phyloP scores from a whole-genome alignment of 768 basidiomycete species.

The Tephrocybe sp. region DNA sequence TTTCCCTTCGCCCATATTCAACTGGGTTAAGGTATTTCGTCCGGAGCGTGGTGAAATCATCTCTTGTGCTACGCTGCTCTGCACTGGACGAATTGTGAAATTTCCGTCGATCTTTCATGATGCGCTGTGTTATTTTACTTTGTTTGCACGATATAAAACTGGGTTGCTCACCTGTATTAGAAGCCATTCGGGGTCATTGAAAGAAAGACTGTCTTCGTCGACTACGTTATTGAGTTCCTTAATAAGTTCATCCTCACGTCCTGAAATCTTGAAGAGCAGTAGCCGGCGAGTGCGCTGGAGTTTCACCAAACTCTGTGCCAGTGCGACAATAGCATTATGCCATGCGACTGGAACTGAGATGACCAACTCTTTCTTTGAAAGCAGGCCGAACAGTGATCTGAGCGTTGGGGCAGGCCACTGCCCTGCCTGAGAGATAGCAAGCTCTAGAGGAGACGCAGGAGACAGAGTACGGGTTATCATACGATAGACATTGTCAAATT shows the following conservation, averaged over 20 bases:
- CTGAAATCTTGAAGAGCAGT: constrained; percentile 20
- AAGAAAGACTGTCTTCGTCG: constrained; percentile 8
- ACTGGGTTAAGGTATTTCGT: constrained; percentile 42
- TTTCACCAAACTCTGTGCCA: constrained; percentile 29
- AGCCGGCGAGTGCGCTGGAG: constrained; percentile 39
- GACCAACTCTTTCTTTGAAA: constrained; percentile 24
- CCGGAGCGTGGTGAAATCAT: constrained; percentile 43
- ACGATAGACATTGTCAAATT: not conserved
- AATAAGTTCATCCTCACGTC: constrained; percentile 29
- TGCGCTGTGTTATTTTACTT: too few species aligned
- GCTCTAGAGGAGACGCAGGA: constrained; percentile 5
- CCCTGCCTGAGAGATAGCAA: constrained; percentile 17
- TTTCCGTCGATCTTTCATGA: constrained; percentile 34
- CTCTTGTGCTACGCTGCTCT: constrained; percentile 39
- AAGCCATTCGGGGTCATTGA: constrained; percentile 39
- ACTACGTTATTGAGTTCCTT: constrained; percentile 25
- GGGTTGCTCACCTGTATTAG: constrained; percentile 37
- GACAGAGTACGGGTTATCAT: not conserved
- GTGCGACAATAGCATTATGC: constrained; percentile 24
- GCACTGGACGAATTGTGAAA: constrained; percentile 42
- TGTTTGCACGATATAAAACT: too few species aligned
- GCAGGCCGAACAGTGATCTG: constrained; percentile 26
- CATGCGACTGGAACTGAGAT: constrained; percentile 23
- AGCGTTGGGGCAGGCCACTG: constrained; percentile 39
- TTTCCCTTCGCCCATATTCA: constrained; percentile 64